Base-by-base conservation (phyloP, 2,329 filamentous ascomycete genomes). In the Claviceps sorghi region DNA sequence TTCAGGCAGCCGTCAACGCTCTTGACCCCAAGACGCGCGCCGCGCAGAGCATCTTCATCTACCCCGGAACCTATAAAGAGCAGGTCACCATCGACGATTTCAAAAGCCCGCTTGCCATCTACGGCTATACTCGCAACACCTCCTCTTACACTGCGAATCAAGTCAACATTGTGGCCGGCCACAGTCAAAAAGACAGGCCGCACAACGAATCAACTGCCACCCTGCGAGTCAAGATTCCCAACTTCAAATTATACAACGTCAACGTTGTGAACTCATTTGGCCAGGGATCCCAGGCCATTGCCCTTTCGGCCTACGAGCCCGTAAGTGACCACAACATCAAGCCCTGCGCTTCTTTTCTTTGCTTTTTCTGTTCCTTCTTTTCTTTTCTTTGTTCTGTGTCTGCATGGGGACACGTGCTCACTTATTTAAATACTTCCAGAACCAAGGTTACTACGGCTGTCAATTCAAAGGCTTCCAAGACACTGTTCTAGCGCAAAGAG, bases 161-260 rank as follows among this genome's bases (percentile, higher is more conserved):
- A 41, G 82, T 82, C 36, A 82, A 71, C 56, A 67, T 76, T 54
- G 69, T 21, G 21, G 43, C 69, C 0, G 67, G 66, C 66, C 52
- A 66, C 65, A 59, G 60, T 17, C 71, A 49, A 61, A 56, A 58
- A 0, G 58, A 61, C 43, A 63, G 70, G 53, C 69, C 67, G 45
- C 73, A 63, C 57, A 77, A 83, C 55, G 79, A 83, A 58, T 60
- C 65, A 49, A 81, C 70, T 1, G 71, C 66, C 4, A 73, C 71
- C 0, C 62, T 75, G 22, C 62, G 69, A 8, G 67, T 71, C 19
- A 65, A 67, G 58, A 71, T 74, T 0, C 60, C 64, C 8, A 72
- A 76, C 56, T 70, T 82, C 55, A 77, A 75, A 56, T 64, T 82
- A 17, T 83, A 83, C 68, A 84, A 83, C 58, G 66, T 84, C 62